Conservation (phyloP, 179 eudicot genomes). For the Beta corolliflora region DNA sequence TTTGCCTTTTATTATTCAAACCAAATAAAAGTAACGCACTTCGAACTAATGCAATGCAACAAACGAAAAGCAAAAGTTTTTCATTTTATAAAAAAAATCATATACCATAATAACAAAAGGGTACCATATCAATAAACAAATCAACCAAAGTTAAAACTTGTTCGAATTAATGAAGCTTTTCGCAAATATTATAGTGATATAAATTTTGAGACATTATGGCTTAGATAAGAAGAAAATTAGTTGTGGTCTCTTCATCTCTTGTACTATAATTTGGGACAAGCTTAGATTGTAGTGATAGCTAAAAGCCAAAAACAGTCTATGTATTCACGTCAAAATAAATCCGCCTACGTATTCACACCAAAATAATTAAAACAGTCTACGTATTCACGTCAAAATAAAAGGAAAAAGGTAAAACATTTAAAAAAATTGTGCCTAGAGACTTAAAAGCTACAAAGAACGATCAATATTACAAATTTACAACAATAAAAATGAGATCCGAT, state of each 20-base stretch:
- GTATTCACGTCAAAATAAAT: neutral
- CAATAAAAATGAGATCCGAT: too few relatives aligned
- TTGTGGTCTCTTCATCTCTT: neutral
- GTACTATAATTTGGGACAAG: neutral
- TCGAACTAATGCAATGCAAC: neutral
- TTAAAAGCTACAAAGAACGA: too few relatives aligned
- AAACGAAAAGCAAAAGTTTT: constrained; percentile 1
- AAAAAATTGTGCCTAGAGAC: too few relatives aligned
- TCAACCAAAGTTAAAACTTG: neutral
- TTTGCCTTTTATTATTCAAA: neutral
- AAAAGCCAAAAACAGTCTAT: neutral
- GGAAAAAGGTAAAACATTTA: too few relatives aligned
- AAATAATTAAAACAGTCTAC: too few relatives aligned
- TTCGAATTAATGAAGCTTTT: neutral
- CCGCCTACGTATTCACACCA: too few relatives aligned
- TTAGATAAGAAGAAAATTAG: neutral
- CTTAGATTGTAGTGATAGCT: neutral
- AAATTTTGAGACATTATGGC: neutral
- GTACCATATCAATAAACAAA: neutral
- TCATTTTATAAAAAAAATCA: too few relatives aligned
- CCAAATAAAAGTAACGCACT: neutral
- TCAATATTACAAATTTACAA: too few relatives aligned
- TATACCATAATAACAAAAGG: too few relatives aligned
- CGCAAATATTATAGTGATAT: neutral
- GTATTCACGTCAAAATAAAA: too few relatives aligned